Conservation (phyloP, 2,329 filamentous ascomycete species). For the Exophiala sp. region DNA sequence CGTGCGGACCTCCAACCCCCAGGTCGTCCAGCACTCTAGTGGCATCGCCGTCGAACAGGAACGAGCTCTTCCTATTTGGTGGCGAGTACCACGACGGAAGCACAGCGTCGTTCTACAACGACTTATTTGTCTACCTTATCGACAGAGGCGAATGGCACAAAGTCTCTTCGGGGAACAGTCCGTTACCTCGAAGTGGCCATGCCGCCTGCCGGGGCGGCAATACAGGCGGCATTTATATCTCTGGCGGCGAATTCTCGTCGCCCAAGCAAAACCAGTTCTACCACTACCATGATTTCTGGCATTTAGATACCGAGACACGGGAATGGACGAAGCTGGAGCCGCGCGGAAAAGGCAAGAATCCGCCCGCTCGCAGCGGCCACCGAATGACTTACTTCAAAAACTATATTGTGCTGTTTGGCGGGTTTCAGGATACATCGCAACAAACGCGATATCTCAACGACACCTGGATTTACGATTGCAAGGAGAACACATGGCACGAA, state of each 20-base stretch:
- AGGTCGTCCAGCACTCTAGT: constrained; percentile 76
- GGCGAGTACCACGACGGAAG: constrained; percentile 95
- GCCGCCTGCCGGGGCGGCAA: constrained; percentile 91
- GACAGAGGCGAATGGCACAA: constrained; percentile 84
- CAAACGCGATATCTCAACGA: constrained; percentile 91
- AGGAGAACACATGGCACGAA: constrained; percentile 76
- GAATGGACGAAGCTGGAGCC: constrained; percentile 90
- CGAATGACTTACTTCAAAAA: constrained; percentile 97
- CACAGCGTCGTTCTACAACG: constrained; percentile 64
- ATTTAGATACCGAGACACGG: constrained; percentile 70
- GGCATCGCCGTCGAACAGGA: constrained; percentile 76
- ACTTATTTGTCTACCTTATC: constrained; percentile 64
- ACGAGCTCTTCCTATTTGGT: constrained; percentile 85
- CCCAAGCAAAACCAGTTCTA: constrained; percentile 98
- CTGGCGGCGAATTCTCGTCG: constrained; percentile 89
- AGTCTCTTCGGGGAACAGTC: constrained; percentile 84
- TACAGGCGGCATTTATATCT: constrained; percentile 77
- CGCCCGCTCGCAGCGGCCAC: constrained; percentile 82
- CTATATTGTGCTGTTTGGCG: constrained; percentile 91
- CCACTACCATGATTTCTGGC: constrained; percentile 98
- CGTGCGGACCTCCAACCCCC: constrained; percentile 65
- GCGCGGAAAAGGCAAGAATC: constrained; percentile 63
- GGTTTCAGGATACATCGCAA: constrained; percentile 94
- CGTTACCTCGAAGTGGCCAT: constrained; percentile 84
- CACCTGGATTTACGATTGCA: constrained; percentile 90